Evolutionary conservation across 2,329 filamentous ascomycete species (phyloP), one percentile per base, ranked within the genome.

Genomic region (Chrysoporthe austroafricana): DNA sequence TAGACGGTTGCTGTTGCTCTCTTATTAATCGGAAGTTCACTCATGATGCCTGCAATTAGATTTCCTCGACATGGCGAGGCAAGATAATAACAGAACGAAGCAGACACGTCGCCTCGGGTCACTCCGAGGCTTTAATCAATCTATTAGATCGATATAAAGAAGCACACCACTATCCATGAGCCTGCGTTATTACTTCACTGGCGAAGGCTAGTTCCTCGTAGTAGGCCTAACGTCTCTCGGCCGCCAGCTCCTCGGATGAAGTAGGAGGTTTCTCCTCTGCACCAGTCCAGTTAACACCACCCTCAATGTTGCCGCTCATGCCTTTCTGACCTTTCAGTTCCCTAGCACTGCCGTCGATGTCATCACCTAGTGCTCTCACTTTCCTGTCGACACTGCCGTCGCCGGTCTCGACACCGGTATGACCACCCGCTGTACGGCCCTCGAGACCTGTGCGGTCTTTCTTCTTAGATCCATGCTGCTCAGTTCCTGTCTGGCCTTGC

Each of bases 401-500:
- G 6, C 74, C 75, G 1, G 69, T 69, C 39, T 63, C 65, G 1
- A 66, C 59, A 32, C 60, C 64, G 34, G 44, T 67, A 3, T 59
- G 66, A 26, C 73, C 78, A 1, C 78, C 77, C 4, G 79, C 80
- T 0, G 78, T 74, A 16, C 48, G 66, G 9, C 81, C 80, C 36
- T 78, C 80, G 0, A 84, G 66, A 0, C 82, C 82, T 3, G 73
- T 68, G 1, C 77, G 68, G 63, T 79, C 77, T 62, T 78, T 79
- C 73, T 80, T 81, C 32, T 73, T 73, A 3, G 68, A 67, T n/a
- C 79, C 80, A 64, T 79, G 78, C 60, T 77, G 26, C 73, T 86
- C 82, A 18, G 75, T 72, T 57, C 75, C 76, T 6, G 78, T 80
- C 76, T 82, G 78, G 5, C 83, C 83, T 26, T 79, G 72, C 5